Evolutionary conservation across 305 asterid genomes (phyloP).

Genomic region (Fraxinus angustifolia): DNA sequence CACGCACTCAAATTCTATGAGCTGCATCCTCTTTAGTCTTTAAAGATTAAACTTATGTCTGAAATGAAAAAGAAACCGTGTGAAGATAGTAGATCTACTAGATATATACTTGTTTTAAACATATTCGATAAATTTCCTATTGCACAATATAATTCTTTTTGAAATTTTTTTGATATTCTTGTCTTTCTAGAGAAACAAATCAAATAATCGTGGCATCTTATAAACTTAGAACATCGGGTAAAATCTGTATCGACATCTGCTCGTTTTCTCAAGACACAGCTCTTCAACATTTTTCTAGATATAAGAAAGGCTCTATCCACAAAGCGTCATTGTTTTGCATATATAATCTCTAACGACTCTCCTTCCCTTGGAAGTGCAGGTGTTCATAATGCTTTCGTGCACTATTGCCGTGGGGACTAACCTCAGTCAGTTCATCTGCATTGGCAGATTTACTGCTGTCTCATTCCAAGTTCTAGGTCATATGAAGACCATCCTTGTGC

Average conservation of each 20-base stretch:
- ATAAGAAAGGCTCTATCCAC: not conserved
- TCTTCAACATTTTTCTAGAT: not conserved
- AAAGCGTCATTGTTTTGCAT: not conserved
- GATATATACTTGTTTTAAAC: not conserved
- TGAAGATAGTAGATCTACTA: not conserved
- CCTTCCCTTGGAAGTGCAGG: conserved; percentile 37
- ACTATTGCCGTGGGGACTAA: conserved; percentile 80
- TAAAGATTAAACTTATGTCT: not conserved
- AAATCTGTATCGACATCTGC: not conserved
- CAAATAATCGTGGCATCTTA: not conserved
- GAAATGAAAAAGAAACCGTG: not conserved
- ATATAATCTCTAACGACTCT: not conserved
- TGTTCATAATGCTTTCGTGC: conserved; percentile 56
- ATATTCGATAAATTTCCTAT: not conserved
- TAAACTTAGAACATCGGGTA: not conserved
- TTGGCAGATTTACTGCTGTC: conserved; percentile 89
- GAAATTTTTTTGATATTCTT: not conserved
- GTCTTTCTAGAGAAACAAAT: not conserved
- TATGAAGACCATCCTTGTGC: conserved; percentile 77
- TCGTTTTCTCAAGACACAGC: not conserved
- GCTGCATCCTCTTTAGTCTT: not conserved
- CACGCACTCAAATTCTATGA: not conserved
- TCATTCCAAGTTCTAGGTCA: conserved; percentile 87
- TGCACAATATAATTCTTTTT: not conserved
- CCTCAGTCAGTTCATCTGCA: conserved; percentile 88